Conservation (phyloP, 768 basidiomycete genomes). For the Lepiota brunneoincarnata region DNA sequence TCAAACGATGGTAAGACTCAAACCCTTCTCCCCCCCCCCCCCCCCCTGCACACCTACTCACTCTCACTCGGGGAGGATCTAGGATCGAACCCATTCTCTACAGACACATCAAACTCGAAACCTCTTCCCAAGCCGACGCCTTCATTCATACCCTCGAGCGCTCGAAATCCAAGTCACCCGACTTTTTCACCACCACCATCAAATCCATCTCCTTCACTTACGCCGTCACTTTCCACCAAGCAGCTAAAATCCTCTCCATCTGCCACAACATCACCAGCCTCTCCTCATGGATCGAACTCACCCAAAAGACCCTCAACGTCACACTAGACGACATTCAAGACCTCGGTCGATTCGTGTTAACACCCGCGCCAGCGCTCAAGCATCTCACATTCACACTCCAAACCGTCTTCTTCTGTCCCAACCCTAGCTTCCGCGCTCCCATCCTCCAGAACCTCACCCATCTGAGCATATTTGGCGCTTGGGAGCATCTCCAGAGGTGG, state of each 20-base stretch:
- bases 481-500: constrained; percentile 6
- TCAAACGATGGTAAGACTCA: constrained; percentile 10
- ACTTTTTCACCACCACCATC: not conserved
- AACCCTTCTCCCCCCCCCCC: too few species aligned
- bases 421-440: constrained; percentile 5
- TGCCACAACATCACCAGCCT: constrained; percentile 5
- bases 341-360: constrained; percentile 1
- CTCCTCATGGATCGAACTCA: not conserved
- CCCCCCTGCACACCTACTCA: too few species aligned
- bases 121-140: not conserved
- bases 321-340: constrained; percentile 3
- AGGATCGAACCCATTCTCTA: too few species aligned
- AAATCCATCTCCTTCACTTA: constrained; percentile 11
- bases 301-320: not conserved
- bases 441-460: constrained; percentile 5
- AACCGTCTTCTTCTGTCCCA: constrained; percentile 5
- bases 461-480: constrained; percentile 5
- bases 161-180: not conserved
- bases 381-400: constrained; percentile 5
- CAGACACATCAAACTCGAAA: too few species aligned
- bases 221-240: constrained; percentile 10
- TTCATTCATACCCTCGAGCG: constrained; percentile 8
- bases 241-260: constrained; percentile 4
- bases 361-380: not conserved
- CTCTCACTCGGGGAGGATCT: too few species aligned